Percentiles rank a stretch among this genome's conserved stretches.
phyloP scores from a whole-genome alignment of 768 basidiomycete genomes.

The Ramaria sp. region DNA sequence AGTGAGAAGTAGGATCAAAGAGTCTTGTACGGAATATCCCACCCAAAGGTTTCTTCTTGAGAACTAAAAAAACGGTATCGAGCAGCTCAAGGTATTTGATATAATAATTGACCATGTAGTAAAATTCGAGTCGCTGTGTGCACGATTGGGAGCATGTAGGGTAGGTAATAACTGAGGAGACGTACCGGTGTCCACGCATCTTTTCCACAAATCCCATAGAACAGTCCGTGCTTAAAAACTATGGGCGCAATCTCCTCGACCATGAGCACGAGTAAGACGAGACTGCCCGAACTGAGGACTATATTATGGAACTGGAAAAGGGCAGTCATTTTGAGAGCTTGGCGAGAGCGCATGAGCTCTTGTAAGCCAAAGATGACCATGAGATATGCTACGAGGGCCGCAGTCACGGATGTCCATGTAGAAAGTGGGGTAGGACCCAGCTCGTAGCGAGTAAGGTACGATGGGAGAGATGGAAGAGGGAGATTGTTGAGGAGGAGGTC shows the following conservation, averaged over 20 bases:
- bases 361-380: constrained; percentile 79
- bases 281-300: constrained; percentile 74
- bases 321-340: constrained; percentile 64
- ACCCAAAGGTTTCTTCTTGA: constrained; percentile 99
- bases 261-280: constrained; percentile 80
- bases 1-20: constrained; percentile 6
- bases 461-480: constrained; percentile 45
- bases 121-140: constrained; percentile 76
- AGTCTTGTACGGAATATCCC: constrained; percentile 18
- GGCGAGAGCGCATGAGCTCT: constrained; percentile 70
- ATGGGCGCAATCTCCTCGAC: constrained; percentile 85
- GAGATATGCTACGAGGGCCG: constrained; percentile 71
- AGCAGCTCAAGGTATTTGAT: constrained; percentile 96
- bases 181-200: constrained; percentile 81
- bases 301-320: constrained; percentile 90
- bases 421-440: constrained; percentile 72
- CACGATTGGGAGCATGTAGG: neutral
- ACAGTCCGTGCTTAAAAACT: constrained; percentile 58
- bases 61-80: constrained; percentile 92
- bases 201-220: constrained; percentile 66
- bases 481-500: constrained; percentile 53
- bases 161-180: constrained; percentile 13
- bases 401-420: constrained; percentile 57
- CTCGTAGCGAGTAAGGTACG: constrained; percentile 44
- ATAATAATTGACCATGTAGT: constrained; percentile 98